These are phyloP conservation scores for Pichia californica DNA, from an alignment of 805 yeast genomes.

Conservation along the genomic window DNA sequence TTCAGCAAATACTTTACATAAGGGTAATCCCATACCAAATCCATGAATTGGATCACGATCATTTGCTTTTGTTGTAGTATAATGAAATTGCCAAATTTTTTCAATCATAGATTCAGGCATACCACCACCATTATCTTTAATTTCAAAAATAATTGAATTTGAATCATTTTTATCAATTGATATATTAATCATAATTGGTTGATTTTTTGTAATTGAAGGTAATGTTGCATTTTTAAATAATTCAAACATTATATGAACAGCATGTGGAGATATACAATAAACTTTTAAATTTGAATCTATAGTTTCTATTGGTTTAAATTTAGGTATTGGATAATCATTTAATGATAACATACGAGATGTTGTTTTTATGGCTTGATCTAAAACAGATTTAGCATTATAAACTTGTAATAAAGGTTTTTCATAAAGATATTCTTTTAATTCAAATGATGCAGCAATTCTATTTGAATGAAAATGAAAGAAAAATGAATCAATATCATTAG, in stretches of 20 bases:
- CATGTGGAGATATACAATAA: slow-evolving; percentile 25
- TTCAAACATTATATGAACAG: slow-evolving; percentile 27
- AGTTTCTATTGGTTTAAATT: slow-evolving; percentile 8
- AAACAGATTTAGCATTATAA: slow-evolving; percentile 11
- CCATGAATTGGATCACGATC: slow-evolving; percentile 27
- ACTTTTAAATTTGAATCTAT: slow-evolving; percentile 5
- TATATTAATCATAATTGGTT: slow-evolving; percentile 17
- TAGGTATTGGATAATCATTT: slow-evolving; percentile 28
- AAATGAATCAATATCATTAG: slow-evolving; percentile 17
- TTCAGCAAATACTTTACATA: slow-evolving; percentile 23
- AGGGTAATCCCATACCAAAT: slow-evolving; percentile 30
- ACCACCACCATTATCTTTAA: slow-evolving; percentile 29
- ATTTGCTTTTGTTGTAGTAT: slow-evolving; percentile 20
- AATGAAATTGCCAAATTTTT: slow-evolving; percentile 29
- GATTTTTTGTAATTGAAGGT: slow-evolving; percentile 21
- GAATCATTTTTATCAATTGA: slow-evolving; percentile 7
- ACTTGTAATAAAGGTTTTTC: slow-evolving; percentile 13
- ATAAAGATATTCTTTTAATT: slow-evolving; percentile 20
- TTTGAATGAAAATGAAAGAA: slow-evolving; percentile 20
- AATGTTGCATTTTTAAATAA: slow-evolving; percentile 26
- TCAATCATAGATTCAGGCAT: slow-evolving; percentile 15
- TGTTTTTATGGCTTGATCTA: slow-evolving; percentile 16
- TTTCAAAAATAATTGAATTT: slow-evolving; percentile 13
- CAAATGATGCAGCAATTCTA: slow-evolving; percentile 22
- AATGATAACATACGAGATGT: slow-evolving; percentile 21